Evolutionary conservation across 345 rosid genomes (phyloP).

Genomic region (Gossypium thurberi): DNA sequence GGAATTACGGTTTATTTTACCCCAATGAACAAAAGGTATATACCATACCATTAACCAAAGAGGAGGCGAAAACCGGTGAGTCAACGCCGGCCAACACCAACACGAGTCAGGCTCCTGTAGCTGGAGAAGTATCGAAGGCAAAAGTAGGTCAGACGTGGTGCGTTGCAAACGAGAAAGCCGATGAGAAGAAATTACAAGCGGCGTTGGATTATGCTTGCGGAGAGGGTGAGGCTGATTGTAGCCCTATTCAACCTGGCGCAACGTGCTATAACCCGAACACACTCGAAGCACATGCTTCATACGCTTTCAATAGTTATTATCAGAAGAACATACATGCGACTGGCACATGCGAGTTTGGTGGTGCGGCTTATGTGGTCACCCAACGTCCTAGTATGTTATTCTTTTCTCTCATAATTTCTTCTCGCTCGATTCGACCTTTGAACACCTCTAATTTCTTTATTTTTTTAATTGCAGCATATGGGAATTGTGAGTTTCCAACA

Average conservation of each 20-base stretch:
- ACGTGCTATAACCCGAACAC: conserved; percentile 60
- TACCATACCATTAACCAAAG: conserved; percentile 40
- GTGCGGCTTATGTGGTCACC: conserved; percentile 62
- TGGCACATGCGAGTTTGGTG: conserved; percentile 73
- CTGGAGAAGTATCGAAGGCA: conserved; percentile 10
- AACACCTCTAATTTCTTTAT: not conserved
- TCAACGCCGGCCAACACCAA: conserved; percentile 26
- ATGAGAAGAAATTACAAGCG: conserved; percentile 45
- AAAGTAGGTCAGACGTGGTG: conserved; percentile 69
- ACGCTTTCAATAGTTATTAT: conserved; percentile 81
- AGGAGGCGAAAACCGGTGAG: not conserved
- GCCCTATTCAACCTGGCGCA: conserved; percentile 64
- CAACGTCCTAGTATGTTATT: conserved; percentile 57
- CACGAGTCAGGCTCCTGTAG: not conserved
- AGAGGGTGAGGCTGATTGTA: conserved; percentile 83
- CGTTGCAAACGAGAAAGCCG: conserved; percentile 46
- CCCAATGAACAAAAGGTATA: conserved; percentile 70
- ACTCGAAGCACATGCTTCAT: conserved; percentile 74
- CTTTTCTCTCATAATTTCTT: too few species aligned
- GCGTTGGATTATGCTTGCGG: conserved; percentile 86
- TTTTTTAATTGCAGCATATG: conserved; percentile 36
- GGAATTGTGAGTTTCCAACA: conserved; percentile 53
- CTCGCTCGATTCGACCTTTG: rapidly evolving
- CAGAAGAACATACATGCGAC: conserved; percentile 57
- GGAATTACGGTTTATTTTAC: conserved; percentile 87